Evolutionary conservation across 2,329 filamentous ascomycete genomes (phyloP).

Genomic region (Cladosporium sp.): DNA sequence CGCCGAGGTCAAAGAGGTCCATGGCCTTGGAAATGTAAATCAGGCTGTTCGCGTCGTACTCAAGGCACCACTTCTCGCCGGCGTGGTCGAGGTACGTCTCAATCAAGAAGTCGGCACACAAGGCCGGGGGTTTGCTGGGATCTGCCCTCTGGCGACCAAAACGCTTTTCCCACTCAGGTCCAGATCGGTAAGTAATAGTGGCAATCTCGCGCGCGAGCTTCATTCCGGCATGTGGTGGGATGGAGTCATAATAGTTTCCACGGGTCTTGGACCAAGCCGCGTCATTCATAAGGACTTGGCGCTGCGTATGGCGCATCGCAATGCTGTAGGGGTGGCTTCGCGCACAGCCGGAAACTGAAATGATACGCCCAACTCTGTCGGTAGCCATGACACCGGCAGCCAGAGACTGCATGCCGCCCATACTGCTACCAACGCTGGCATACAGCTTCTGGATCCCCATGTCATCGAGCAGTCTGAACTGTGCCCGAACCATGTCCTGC

Average conservation of each 20-base stretch:
- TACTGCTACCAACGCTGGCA: slow-evolving; percentile 89
- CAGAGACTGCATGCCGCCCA: slow-evolving; percentile 97
- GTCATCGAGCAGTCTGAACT: slow-evolving; percentile 79
- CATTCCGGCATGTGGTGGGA: slow-evolving; percentile 94
- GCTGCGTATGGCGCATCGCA: slow-evolving; percentile 95
- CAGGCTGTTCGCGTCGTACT: slow-evolving; percentile 92
- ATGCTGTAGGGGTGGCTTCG: slow-evolving; percentile 96
- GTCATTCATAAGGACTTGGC: slow-evolving; percentile 98
- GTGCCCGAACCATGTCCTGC: slow-evolving; percentile 94
- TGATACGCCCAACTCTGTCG: slow-evolving; percentile 71
- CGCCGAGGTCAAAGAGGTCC: slow-evolving; percentile 92
- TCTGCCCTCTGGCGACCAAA: slow-evolving; percentile 87
- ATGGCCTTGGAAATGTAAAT: slow-evolving; percentile 98
- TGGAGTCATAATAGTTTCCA: slow-evolving; percentile 75
- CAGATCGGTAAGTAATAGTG: slow-evolving; percentile 92
- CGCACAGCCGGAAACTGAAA: slow-evolving; percentile 88
- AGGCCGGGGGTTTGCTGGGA: slow-evolving; percentile 73
- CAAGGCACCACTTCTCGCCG: slow-evolving; percentile 94
- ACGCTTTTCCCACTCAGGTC: slow-evolving; percentile 93
- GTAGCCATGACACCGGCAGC: slow-evolving; percentile 81
- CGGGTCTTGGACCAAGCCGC: slow-evolving; percentile 76
- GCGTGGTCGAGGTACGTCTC: slow-evolving; percentile 98
- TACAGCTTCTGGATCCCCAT: slow-evolving; percentile 73
- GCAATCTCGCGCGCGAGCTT: slow-evolving; percentile 96
- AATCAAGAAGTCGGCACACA: slow-evolving; percentile 97